A percentile compares a stretch with the other conserved stretches of the same genome.
These are phyloP conservation scores for Calocera viscosa DNA, from an alignment of 768 basidiomycete species.

Conservation along the genomic window DNA sequence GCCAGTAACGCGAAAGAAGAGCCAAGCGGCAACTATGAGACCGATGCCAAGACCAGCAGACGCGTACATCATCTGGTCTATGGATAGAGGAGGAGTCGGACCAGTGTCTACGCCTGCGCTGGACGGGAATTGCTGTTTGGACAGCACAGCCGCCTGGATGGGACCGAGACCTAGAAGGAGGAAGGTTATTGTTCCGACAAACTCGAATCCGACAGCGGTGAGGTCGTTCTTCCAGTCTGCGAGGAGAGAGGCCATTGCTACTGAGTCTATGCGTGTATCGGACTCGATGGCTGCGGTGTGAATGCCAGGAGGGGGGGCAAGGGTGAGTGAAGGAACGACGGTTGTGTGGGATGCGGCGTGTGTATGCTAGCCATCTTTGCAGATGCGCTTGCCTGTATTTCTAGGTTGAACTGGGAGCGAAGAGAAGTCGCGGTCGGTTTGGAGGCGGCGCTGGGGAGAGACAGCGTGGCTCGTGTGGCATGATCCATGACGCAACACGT, in stretches of 20 bases:
- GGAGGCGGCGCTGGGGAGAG: too few relatives aligned
- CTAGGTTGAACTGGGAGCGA: too few relatives aligned
- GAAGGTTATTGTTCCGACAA: slow-evolving; percentile 32
- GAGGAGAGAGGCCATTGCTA: not conserved
- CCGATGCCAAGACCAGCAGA: slow-evolving; percentile 49
- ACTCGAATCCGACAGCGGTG: slow-evolving; percentile 14
- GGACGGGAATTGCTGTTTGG: slow-evolving; percentile 24
- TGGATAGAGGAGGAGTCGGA: slow-evolving; percentile 10
- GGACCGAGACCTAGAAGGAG: slow-evolving; percentile 52
- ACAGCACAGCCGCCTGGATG: slow-evolving; percentile 41
- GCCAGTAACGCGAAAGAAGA: slow-evolving; percentile 50
- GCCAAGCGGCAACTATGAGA: slow-evolving; percentile 51
- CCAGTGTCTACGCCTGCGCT: slow-evolving; percentile 13
- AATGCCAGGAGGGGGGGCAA: not conserved
- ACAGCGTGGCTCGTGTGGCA: not conserved
- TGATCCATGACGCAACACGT: not conserved
- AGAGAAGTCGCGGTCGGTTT: too few relatives aligned
- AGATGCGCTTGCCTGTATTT: too few relatives aligned
- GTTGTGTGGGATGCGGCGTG: too few relatives aligned
- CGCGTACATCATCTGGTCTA: slow-evolving; percentile 42
- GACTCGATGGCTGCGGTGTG: not conserved
- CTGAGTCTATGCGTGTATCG: not conserved
- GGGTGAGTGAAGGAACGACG: not conserved
- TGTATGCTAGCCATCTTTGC: too few relatives aligned
- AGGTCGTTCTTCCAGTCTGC: slow-evolving; percentile 11